Evolutionary conservation across 2,329 filamentous ascomycete genomes (phyloP), one percentile per base, ranked within the genome.

Genomic region (Stagonosporopsis vannaccii): DNA sequence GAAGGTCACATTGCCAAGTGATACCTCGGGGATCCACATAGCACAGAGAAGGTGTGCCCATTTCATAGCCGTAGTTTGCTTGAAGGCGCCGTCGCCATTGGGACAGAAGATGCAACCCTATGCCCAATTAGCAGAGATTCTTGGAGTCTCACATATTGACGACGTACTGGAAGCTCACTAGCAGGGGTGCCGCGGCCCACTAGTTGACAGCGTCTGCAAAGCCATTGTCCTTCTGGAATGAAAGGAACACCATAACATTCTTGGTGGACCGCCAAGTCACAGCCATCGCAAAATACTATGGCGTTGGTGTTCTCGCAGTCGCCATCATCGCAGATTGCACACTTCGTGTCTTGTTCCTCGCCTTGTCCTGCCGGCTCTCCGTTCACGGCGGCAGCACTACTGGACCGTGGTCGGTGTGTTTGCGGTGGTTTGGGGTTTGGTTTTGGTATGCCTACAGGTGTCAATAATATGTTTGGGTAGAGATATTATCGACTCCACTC

Each of bases 221-320:
- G 85, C 95, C 95, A 99, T 77, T 99, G 95, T 17, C 95, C 95
- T 79, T 99, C 95, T 2, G 95, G 95, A 63, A 99, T 99, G 76
- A 97, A 99, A 1, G 95, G 95, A 42, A 99, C 95, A 52, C 95
- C 95, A 73, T 99, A 99, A 77, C 95, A 99, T 79, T 99, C 95
- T 76, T 99, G 95, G 76, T 99, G 95, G 9, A 99, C 95, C 3
- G 95, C 95, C 47, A 99, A 81, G 77, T 99, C 96, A 77, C 95
- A 99, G 3, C 95, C 95, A 73, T 99, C 95, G 74, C 95, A 99
- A 73, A 99, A 99, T 20, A 99, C 95, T 70, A 99, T 99, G 1
- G 95, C 95, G 72, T 99, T 99, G 20, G 95, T 96, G 75, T 99
- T 99, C 78, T 99, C 95, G 72, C 95, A 99, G 72, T 99, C 95